Evolutionary conservation across 768 basidiomycete genomes (phyloP).

Genomic region (Trametes coccinea): DNA sequence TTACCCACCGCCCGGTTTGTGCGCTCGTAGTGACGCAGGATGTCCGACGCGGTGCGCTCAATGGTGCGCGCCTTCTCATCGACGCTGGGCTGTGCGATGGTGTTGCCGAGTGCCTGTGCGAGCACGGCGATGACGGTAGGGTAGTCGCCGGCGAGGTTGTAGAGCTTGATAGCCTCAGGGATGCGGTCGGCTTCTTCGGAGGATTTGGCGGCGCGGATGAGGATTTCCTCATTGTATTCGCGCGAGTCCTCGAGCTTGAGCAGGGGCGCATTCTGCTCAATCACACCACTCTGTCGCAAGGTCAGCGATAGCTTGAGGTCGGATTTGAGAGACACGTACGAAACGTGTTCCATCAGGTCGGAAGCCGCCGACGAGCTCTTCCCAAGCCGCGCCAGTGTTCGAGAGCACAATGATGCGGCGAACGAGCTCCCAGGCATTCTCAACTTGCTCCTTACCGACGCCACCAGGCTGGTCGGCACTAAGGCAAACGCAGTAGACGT

Average conservation of each 20-base stretch:
- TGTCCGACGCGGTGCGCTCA: conserved; percentile 75
- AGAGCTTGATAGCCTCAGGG: conserved; percentile 91
- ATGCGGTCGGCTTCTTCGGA: conserved; percentile 84
- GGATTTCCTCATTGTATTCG: conserved; percentile 80
- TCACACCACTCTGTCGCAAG: conserved; percentile 67
- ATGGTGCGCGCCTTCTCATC: conserved; percentile 65
- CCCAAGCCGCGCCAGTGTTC: conserved; percentile 82
- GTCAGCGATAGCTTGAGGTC: neutral
- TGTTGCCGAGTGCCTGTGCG: conserved; percentile 83
- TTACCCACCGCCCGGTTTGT: conserved; percentile 71
- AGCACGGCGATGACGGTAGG: conserved; percentile 85
- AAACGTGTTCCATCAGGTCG: conserved; percentile 86
- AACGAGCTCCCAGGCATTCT: conserved; percentile 77
- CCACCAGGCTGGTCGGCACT: conserved; percentile 68
- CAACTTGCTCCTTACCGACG: conserved; percentile 82
- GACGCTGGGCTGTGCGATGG: conserved; percentile 61
- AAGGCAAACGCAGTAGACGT: conserved; percentile 85
- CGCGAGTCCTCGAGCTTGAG: conserved; percentile 67
- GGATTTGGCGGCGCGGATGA: conserved; percentile 78
- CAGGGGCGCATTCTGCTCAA: conserved; percentile 80
- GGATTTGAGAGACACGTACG: conserved; percentile 47
- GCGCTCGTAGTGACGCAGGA: conserved; percentile 77
- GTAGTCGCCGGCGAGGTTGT: conserved; percentile 93
- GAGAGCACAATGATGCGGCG: conserved; percentile 77
- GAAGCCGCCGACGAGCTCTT: conserved; percentile 93